These are phyloP conservation scores for Colletotrichum limetticola DNA, from an alignment of 2,329 filamentous ascomycete species.

Conservation along the genomic window DNA sequence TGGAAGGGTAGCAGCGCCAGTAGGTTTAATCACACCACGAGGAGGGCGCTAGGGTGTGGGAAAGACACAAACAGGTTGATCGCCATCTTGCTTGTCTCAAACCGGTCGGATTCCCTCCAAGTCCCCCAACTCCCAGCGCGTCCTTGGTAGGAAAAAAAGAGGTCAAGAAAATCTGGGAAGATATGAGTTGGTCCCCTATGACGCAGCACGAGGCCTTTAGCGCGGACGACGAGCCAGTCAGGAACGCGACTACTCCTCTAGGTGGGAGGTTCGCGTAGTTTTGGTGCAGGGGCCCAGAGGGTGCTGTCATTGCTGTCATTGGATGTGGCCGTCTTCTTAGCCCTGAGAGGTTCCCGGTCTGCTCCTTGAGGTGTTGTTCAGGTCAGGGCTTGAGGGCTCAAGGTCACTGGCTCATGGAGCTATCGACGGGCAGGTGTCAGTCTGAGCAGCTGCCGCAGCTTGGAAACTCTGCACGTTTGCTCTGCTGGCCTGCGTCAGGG, in stretches of 20 bases:
- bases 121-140: background rate
- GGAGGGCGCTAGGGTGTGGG: background rate
- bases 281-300: background rate
- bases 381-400: too few species aligned
- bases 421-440: background rate
- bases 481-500: background rate
- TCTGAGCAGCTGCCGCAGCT: background rate
- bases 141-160: background rate
- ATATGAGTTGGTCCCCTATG: constrained; percentile 20
- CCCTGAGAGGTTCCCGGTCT: too few species aligned
- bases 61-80: background rate
- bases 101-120: background rate
- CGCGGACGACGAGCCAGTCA: background rate
- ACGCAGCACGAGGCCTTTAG: background rate
- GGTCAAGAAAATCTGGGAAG: background rate
- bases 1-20: background rate
- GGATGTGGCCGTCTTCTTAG: too few species aligned
- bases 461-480: background rate
- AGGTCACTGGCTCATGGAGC: background rate
- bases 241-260: background rate
- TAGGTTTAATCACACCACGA: background rate
- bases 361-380: too few species aligned
- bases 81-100: background rate
- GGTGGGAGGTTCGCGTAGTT: background rate
- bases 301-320: background rate